Conservation (phyloP, 805 yeast genomes). For the Vanderwaltozyma verrucispora region DNA sequence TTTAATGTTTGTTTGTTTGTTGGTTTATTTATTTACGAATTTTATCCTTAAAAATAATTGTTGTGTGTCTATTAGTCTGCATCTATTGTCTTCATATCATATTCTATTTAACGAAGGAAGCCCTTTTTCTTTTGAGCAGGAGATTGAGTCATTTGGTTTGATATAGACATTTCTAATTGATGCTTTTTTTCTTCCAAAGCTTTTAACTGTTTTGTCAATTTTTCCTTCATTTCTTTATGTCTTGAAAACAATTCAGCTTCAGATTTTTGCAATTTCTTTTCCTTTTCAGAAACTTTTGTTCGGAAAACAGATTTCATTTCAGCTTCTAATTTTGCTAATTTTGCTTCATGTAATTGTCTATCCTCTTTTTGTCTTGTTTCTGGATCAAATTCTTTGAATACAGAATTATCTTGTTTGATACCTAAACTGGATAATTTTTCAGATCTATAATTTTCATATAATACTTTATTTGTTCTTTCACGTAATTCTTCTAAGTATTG, state of each 20-base stretch:
- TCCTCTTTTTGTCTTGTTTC: constrained; percentile 88
- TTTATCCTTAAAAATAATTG: too few relatives aligned
- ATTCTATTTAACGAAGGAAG: constrained; percentile 47
- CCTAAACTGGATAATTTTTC: constrained; percentile 74
- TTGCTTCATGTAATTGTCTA: constrained; percentile 84
- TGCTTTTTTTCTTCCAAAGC: constrained; percentile 85
- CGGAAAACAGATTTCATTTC: constrained; percentile 97
- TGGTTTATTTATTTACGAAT: too few relatives aligned
- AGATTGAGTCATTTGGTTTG: constrained; percentile 32
- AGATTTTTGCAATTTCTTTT: constrained; percentile 89
- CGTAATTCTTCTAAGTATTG: constrained; percentile 89
- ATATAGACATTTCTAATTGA: constrained; percentile 48
- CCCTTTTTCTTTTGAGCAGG: constrained; percentile 63
- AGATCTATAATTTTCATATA: constrained; percentile 86
- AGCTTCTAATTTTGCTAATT: constrained; percentile 84
- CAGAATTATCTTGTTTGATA: constrained; percentile 81
- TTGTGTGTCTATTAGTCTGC: too few relatives aligned
- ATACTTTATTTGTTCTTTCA: constrained; percentile 63
- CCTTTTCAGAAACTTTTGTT: constrained; percentile 93
- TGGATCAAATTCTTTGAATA: constrained; percentile 94
- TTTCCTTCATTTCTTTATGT: constrained; percentile 96
- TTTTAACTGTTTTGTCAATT: constrained; percentile 76
- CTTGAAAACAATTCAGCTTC: constrained; percentile 93
- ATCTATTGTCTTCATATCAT: background rate
- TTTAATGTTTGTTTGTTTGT: too few relatives aligned